Evolutionary conservation across 169 alveolate genomes (phyloP).

Genomic region (Plasmodium malariae): DNA sequence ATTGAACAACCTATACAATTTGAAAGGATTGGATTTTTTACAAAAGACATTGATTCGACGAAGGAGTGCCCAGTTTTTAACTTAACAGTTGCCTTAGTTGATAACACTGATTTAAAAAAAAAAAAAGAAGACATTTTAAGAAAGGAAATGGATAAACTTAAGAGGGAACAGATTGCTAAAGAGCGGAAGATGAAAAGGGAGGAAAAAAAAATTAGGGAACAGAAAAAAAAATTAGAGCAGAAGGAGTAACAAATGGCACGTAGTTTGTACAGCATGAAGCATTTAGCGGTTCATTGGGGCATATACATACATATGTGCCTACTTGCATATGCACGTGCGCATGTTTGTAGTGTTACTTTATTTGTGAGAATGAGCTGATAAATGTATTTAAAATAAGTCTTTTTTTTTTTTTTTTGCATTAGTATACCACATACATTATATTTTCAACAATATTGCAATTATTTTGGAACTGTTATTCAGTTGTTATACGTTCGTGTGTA

Average conservation of each 20-base stretch:
- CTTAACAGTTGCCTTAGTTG: constrained; percentile 84
- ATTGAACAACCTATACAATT: constrained; percentile 89
- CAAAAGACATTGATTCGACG: constrained; percentile 86
- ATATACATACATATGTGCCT: background rate
- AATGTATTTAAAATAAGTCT: no score
- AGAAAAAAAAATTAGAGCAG: constrained; percentile 27
- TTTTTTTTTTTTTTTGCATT: background rate
- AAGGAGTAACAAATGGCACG: background rate
- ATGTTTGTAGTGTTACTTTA: background rate
- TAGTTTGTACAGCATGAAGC: background rate
- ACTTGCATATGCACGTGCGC: background rate
- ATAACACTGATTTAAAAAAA: constrained; percentile 74
- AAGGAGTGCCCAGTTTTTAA: constrained; percentile 78
- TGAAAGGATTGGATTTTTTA: constrained; percentile 90
- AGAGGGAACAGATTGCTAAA: constrained; percentile 47
- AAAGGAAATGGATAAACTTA: constrained; percentile 48
- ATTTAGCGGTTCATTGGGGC: background rate
- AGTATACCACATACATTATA: background rate
- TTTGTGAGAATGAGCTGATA: background rate
- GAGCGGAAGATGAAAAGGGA: constrained; percentile 53
- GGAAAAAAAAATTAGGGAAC: constrained; percentile 41
- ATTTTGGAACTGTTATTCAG: no score
- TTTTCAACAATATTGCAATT: no score
- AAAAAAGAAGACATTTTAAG: constrained; percentile 38
- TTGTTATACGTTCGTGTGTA: no score